Conservation (phyloP, 2,329 filamentous ascomycete genomes). For the Onygenales sp. region DNA sequence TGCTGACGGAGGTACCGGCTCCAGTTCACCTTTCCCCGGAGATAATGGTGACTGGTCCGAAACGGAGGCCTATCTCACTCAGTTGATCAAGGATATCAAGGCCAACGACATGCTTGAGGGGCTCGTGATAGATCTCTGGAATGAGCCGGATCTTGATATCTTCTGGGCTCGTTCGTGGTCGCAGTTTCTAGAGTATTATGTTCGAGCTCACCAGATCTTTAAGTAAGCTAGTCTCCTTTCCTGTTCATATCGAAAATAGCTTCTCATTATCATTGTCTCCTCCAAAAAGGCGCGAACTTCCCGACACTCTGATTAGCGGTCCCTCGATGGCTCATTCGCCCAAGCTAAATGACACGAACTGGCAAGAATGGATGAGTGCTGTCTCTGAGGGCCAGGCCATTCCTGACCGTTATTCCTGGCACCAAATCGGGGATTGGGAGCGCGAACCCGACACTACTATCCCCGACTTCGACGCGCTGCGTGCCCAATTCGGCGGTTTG, state of each 20-base stretch:
- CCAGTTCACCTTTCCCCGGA: slow-evolving; percentile 35
- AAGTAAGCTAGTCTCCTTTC: slow-evolving; percentile 17
- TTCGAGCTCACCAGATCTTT: slow-evolving; percentile 29
- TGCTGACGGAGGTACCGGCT: slow-evolving; percentile 32
- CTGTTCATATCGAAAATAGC: too few species aligned
- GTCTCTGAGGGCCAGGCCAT: slow-evolving; percentile 28
- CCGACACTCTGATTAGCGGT: slow-evolving; percentile 24
- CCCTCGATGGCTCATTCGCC: slow-evolving; percentile 30
- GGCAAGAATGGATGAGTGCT: slow-evolving; percentile 27
- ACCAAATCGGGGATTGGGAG: slow-evolving; percentile 26
- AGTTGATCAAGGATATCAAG: slow-evolving; percentile 29
- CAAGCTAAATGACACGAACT: slow-evolving; percentile 28
- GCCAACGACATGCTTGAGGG: slow-evolving; percentile 29
- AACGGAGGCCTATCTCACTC: slow-evolving; percentile 35
- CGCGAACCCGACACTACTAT: too few species aligned
- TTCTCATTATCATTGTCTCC: neutral
- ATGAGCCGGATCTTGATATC: slow-evolving; percentile 38
- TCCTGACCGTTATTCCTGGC: slow-evolving; percentile 38
- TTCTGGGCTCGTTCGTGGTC: slow-evolving; percentile 30
- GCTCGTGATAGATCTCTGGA: slow-evolving; percentile 44
- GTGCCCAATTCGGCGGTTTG: too few species aligned
- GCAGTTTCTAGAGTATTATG: slow-evolving; percentile 35
- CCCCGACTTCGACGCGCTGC: too few species aligned
- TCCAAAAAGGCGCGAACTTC: neutral
- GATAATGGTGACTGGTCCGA: slow-evolving; percentile 41